A percentile compares a stretch with the other conserved stretches of the same genome.
Conservation (phyloP, 2,329 filamentous ascomycete species). For the Aspergillus luchuensis region DNA sequence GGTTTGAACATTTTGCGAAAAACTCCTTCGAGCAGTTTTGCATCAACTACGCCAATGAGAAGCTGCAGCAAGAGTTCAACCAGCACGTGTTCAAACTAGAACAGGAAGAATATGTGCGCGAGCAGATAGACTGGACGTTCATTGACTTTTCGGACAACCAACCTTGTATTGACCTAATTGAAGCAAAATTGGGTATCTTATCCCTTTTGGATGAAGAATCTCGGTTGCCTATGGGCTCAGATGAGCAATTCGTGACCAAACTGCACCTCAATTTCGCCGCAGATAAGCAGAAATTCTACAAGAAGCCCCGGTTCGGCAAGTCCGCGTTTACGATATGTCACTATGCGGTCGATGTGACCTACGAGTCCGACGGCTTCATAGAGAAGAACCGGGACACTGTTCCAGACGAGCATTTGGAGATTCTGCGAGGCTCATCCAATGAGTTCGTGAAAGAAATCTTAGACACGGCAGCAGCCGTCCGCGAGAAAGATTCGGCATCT, state of each 20-base stretch:
- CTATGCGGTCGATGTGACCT: slow-evolving; percentile 96
- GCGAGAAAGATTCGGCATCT: slow-evolving; percentile 77
- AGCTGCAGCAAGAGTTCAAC: slow-evolving; percentile 98
- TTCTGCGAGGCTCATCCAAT: slow-evolving; percentile 82
- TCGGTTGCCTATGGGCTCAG: slow-evolving; percentile 91
- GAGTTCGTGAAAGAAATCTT: slow-evolving; percentile 81
- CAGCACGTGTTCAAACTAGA: slow-evolving; percentile 99
- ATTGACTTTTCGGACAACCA: slow-evolving; percentile 99
- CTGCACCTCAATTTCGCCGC: slow-evolving; percentile 88
- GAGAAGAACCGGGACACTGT: slow-evolving; percentile 99
- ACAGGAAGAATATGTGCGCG: slow-evolving; percentile 93
- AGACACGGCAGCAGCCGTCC: slow-evolving; percentile 78
- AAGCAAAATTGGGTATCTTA: slow-evolving; percentile 91
- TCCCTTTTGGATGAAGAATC: slow-evolving; percentile 95
- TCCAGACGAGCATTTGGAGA: slow-evolving; percentile 95
- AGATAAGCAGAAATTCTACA: slow-evolving; percentile 96
- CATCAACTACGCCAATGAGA: slow-evolving; percentile 99
- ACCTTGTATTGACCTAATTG: slow-evolving; percentile 96
- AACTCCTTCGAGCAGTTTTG: slow-evolving; percentile 99
- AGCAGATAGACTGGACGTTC: slow-evolving; percentile 98
- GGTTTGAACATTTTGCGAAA: slow-evolving; percentile 98
- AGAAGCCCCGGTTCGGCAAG: slow-evolving; percentile 97
- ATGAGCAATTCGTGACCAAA: slow-evolving; percentile 96
- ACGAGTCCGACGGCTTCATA: slow-evolving; percentile 98
- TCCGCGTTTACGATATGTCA: slow-evolving; percentile 97